Evolutionary conservation across 495 filamentous ascomycete genomes (phyloP), one percentile per base, ranked within the genome.

Genomic region (Neurospora tetraspora): DNA sequence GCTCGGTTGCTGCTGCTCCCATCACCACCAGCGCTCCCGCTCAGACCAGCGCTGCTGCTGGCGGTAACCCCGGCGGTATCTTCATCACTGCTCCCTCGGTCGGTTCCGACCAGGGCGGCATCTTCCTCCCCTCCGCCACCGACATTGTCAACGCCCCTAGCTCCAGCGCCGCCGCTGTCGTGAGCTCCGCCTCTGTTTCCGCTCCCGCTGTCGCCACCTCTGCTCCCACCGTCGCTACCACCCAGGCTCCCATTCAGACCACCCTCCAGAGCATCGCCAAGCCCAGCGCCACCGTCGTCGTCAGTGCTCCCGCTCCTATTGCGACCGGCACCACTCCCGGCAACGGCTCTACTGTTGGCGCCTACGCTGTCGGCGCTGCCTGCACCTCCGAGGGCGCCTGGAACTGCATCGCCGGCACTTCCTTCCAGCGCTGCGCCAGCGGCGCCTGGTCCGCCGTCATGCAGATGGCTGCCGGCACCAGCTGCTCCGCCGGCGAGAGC

Each of bases 361-460:
- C 78, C 2, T 72, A 79, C 45, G 69, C 78, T 1, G 73, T 76
- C 8, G 83, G 85, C 42, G 74, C 78, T 1, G 73, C 86, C 34
- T 89, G 88, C 83, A 81, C 77, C 34, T 65, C 79, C 53, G 88
- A 90, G 76, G 87, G 86, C 70, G 76, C 79, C 53, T 92, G 89
- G 89, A 90, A 91, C 82, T 93, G 91, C 78, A 83, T 91, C 40
- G 82, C 77, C 37, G 90, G 90, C 70, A 82, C 79, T 9, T 82
- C 84, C 18, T 93, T 87, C 83, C 88, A 89, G 79, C 85, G 90
- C 74, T 93, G 91, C 74, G 90, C 89, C 12, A 85, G 81, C 34
- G 90, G 91, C 8, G 71, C 78, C 39, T 92, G 90, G 91, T 86
- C 88, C 11, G 76, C 72, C 8, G 71, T 81, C 31, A 83, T 88